Evolutionary conservation across 371 early-diverging fungal species (phyloP), one percentile per base, ranked within the genome.

Genomic region (Capillidium rhysosporum): DNA sequence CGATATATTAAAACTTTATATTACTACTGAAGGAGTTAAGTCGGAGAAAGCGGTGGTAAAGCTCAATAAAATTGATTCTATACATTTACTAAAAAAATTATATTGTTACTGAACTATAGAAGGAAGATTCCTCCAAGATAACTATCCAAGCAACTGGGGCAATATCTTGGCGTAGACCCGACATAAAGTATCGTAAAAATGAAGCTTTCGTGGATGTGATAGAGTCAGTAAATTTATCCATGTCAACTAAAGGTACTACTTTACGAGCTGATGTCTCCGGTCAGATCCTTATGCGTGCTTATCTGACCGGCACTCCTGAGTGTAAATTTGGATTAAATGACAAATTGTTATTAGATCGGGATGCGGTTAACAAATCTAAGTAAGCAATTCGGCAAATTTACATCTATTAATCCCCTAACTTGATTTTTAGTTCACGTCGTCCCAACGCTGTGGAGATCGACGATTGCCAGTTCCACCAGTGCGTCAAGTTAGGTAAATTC

Each of bases 81-180:
- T 30, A 7, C 29, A 26, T 12, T 30, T 20, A 10, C 18, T 24
- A 14, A 5, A 14, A 16, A 16, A 18, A 21, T 43, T 43, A 20
- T 16, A n/a, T 49, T 25, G 28, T 7, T 10, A 28, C 7, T n/a
- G n/a, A n/a, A n/a, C n/a, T n/a, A 1, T 45, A 65, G 65, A 63
- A 60, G 55, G 81, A 77, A 40, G 79, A 80, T 49, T 82, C 83
- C 20, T 75, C 83, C 34, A 69, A 79, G 59, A 87, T 91, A 56
- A 87, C 91, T 1, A 86, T 87, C 53, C 89, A 91, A 54, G 87
- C 89, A 31, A 91, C 91, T 16, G 87, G 89, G 14, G 89, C 91
- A 3, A 86, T 80, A 20, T 76, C 84, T 0, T 91, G 89, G 89
- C 71, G 92, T 61, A 62, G 88, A 60, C 77, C 79, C 18, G 92